Evolutionary conservation across 2,329 filamentous ascomycete species (phyloP), one percentile per base, ranked within the genome.

Genomic region (Westerdykella sp.): DNA sequence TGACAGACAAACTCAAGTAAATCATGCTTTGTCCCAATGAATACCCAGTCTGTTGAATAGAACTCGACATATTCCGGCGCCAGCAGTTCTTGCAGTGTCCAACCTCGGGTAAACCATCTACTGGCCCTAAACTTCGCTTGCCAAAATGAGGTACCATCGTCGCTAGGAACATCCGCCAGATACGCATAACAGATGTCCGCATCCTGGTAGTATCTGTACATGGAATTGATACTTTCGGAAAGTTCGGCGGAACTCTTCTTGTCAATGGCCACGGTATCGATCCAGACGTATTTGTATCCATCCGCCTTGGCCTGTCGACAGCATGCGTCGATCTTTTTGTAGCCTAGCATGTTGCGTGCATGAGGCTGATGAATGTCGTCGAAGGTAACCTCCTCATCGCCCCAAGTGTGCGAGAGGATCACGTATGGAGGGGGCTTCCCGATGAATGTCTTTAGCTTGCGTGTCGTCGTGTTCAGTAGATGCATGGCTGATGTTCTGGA

Each of bases 321-420:
- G 34, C 43, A 47, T 35, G 38, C 46, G n/a, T 22, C 15, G 21
- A 51, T 31, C 23, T 54, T 51, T 14, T 18, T 25, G 18, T 45
- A 43, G 23, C 44, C 47, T 16, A 35, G 6, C 31, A 34, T 34
- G 3, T 34, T n/a, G 13, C 13, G 31, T 34, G 31, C 31, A 34
- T 34, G 31, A 13, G 31, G 31, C 31, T 34, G 18, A 21, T 21
- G 18, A 12, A 59, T 32, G 41, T 64, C 52, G 46, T 58, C 43
- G 34, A 61, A 50, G 21, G 51, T 54, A 22, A 60, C 45, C 50
- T 68, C 59, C 12, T 57, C 55, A 34, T 53, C 42, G 18, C 45
- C 39, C 63, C 62, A 66, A 42, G 52, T 57, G 47, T 68, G 64
- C 15, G 61, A 67, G 10, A 67, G 59, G 37, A 67, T 66, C 6